Conservation (phyloP, 164 flowering plant species). For the Sedum album region DNA sequence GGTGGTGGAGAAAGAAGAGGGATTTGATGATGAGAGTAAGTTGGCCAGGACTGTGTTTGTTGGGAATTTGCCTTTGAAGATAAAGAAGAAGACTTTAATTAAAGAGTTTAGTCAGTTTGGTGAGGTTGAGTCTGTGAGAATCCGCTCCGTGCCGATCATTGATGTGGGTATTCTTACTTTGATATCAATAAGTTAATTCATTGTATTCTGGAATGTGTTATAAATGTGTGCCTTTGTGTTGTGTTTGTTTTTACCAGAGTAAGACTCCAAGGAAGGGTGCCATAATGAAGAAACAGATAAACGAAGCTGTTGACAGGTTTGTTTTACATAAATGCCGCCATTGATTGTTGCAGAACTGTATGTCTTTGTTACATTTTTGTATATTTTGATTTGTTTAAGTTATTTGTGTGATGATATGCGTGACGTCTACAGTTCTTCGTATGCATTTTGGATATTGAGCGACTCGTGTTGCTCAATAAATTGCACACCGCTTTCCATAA, state of each 20-base stretch:
- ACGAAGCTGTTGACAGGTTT: constrained; percentile 74
- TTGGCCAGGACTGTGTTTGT: constrained; percentile 86
- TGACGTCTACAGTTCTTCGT: too few relatives aligned
- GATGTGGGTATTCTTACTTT: constrained; percentile 50
- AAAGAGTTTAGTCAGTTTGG: constrained; percentile 80
- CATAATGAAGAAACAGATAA: constrained; percentile 53
- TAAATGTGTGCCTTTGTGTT: not conserved
- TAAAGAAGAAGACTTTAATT: constrained; percentile 69
- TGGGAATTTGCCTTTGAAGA: constrained; percentile 83
- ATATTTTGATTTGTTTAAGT: not conserved
- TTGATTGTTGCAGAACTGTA: not conserved
- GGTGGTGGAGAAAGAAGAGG: constrained; percentile 62
- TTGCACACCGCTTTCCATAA: not conserved
- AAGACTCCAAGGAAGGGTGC: constrained; percentile 84
- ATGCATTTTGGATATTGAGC: not conserved
- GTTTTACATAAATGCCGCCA: constrained; percentile 3
- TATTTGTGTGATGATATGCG: not conserved
- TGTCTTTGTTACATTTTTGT: not conserved
- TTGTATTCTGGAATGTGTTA: not conserved
- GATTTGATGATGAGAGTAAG: constrained; percentile 86
- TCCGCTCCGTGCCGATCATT: constrained; percentile 74
- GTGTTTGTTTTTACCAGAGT: constrained; percentile 33
- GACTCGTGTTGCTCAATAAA: not conserved
- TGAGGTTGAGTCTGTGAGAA: constrained; percentile 81
- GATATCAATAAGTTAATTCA: not conserved